Evolutionary conservation across 2,329 filamentous ascomycete genomes (phyloP).

Genomic region (Acrocalymma vagum): DNA sequence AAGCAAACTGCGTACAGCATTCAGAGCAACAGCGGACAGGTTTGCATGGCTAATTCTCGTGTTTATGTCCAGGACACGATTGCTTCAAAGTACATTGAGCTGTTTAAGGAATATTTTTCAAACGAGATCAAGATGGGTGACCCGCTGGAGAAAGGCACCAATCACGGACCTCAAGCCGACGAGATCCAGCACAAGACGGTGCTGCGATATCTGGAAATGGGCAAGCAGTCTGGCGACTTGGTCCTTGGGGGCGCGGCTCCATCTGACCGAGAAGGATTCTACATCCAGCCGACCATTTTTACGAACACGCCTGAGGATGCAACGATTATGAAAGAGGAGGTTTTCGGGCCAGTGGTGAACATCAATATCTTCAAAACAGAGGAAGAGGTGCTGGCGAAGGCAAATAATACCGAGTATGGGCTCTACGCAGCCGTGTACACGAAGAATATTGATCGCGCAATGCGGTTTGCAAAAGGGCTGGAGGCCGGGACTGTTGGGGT

Average conservation of each 20-base stretch:
- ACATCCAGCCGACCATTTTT: constrained; percentile 80
- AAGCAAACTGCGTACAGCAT: constrained; percentile 60
- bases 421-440: constrained; percentile 88
- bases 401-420: constrained; percentile 86
- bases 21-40: constrained; percentile 64
- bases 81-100: constrained; percentile 55
- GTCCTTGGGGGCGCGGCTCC: constrained; percentile 37
- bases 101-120: constrained; percentile 46
- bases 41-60: constrained; percentile 67
- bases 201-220: constrained; percentile 58
- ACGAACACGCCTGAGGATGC: constrained; percentile 79
- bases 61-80: constrained; percentile 65
- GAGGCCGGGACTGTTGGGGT: constrained; percentile 52
- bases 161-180: constrained; percentile 64
- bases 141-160: constrained; percentile 76
- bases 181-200: constrained; percentile 60
- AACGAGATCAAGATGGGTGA: constrained; percentile 53
- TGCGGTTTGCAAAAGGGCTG: constrained; percentile 50
- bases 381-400: constrained; percentile 79
- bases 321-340: constrained; percentile 83
- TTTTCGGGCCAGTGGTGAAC: constrained; percentile 84
- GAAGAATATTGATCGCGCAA: constrained; percentile 45
- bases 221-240: constrained; percentile 70
- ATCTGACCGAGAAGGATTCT: constrained; percentile 41
- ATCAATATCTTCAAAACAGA: constrained; percentile 79